Evolutionary conservation across 2,329 filamentous ascomycete species (phyloP).

Genomic region (Colletotrichum paranaense): DNA sequence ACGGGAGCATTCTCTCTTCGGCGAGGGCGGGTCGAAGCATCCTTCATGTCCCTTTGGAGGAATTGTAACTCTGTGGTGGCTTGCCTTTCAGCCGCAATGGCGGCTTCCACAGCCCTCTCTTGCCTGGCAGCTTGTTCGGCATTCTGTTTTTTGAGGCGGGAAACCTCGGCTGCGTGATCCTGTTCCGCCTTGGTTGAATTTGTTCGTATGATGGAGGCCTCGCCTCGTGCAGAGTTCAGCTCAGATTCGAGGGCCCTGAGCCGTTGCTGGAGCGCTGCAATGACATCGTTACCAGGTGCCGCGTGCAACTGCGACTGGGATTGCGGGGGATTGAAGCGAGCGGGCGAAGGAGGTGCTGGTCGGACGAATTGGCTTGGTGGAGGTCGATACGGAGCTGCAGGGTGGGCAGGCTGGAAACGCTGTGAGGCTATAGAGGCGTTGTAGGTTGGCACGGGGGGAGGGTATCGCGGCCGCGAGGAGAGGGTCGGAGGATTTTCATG

Average conservation of each 20-base stretch:
- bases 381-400: slow-evolving; percentile 42
- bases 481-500: slow-evolving; percentile 12
- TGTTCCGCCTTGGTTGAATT: slow-evolving; percentile 72
- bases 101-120: slow-evolving; percentile 71
- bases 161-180: slow-evolving; percentile 72
- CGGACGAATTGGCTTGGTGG: slow-evolving; percentile 56
- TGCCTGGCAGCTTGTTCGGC: slow-evolving; percentile 73
- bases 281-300: slow-evolving; percentile 46
- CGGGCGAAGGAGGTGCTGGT: slow-evolving; percentile 44
- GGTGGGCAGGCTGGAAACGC: slow-evolving; percentile 39
- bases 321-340: slow-evolving; percentile 46
- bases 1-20: slow-evolving; percentile 54
- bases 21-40: slow-evolving; percentile 62
- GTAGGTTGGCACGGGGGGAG: slow-evolving; percentile 29
- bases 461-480: slow-evolving; percentile 35
- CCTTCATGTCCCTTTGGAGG: slow-evolving; percentile 75
- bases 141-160: slow-evolving; percentile 70
- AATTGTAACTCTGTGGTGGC: slow-evolving; percentile 79
- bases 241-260: slow-evolving; percentile 65
- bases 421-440: slow-evolving; percentile 32
- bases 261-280: slow-evolving; percentile 62
- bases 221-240: slow-evolving; percentile 73
- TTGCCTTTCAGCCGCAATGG: slow-evolving; percentile 73
- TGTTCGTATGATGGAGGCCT: slow-evolving; percentile 79
- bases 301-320: slow-evolving; percentile 42